Evolutionary conservation across 371 early-diverging fungal genomes (phyloP), one percentile per base, ranked within the genome.

Genomic region (Apophysomyces elegans): DNA sequence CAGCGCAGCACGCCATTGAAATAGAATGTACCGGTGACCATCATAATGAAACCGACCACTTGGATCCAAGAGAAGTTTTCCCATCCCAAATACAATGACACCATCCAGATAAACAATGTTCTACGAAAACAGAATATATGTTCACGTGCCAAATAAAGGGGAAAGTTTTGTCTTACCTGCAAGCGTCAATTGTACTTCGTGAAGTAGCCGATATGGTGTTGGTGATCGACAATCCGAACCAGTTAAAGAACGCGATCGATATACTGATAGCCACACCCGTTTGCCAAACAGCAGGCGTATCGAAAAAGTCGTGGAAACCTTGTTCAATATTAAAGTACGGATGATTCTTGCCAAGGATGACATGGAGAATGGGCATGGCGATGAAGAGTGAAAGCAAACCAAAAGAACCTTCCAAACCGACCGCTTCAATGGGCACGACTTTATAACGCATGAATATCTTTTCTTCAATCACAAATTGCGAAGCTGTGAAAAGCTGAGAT

Each of bases 401-500:
- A 82, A 96, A 96, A 9, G 90, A 62, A 39, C 98, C 98, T 75
- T 98, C 98, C 26, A 93, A 84, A 1, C 96, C 97, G 14, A 98
- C 96, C 0, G 95, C 96, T 65, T 92, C 91, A 61, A 96, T 76
- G 8, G 98, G 93, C 7, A 90, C 88, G 18, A 95, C 79, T 5
- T 87, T 81, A 77, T 93, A 97, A 58, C 79, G 82, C 26, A 75
- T 66, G 80, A 98, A 75, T 65, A 98, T 90, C 79, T 93, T 94
- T 71, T 98, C 98, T 73, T 98, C 98, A 35, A 96, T 75, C 16
- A 98, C 95, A 79, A 98, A 97, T 77, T 96, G 96, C 2, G 91
- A 76, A 8, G 97, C 97, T 0, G 96, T 93, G 69, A 97, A 93
- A 39, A 94, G 72, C 76, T 98, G 97, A 6, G 97, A 97, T 57